These are phyloP conservation scores for Schizopora paradoxa DNA, from an alignment of 1,284 basidiomycete genomes.

Conservation along the genomic window DNA sequence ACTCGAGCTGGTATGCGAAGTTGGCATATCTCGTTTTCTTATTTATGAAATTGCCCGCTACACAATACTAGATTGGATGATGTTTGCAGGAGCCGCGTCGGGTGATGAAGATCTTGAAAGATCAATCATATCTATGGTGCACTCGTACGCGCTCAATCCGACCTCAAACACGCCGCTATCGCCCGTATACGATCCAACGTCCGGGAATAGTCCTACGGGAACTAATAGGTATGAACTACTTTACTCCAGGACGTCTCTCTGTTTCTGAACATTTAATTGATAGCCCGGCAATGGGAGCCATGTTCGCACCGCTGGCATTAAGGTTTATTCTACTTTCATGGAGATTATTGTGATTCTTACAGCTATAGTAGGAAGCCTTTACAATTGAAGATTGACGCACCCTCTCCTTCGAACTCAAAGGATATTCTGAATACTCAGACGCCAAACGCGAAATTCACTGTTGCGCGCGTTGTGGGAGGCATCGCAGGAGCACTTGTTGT, in stretches of 20 bases:
- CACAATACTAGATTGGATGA: constrained; percentile 37
- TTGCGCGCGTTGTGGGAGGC: too few species aligned
- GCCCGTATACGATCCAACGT: constrained; percentile 25
- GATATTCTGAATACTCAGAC: too few species aligned
- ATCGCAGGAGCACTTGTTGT: too few species aligned
- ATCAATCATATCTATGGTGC: constrained; percentile 30
- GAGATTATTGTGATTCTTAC: too few species aligned
- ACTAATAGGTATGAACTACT: constrained; percentile 21
- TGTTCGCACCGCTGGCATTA: constrained; percentile 29
- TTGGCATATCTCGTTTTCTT: too few species aligned
- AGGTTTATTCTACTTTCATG: constrained; percentile 21
- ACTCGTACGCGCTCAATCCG: constrained; percentile 23
- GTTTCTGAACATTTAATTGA: constrained; percentile 25
- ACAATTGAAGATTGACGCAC: too few species aligned
- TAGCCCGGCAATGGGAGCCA: constrained; percentile 33
- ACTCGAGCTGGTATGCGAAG: constrained; percentile 23
- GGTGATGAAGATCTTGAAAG: constrained; percentile 27
- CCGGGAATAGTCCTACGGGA: constrained; percentile 21
- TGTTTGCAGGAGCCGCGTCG: constrained; percentile 33
- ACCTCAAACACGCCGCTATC: constrained; percentile 24
- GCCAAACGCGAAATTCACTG: too few species aligned
- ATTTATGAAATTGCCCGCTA: background rate
- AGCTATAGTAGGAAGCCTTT: too few species aligned
- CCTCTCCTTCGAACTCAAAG: too few species aligned
- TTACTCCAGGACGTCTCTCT: background rate